Conservation (phyloP, 2,329 filamentous ascomycete species). For the Plenodomus tracheiphilus region DNA sequence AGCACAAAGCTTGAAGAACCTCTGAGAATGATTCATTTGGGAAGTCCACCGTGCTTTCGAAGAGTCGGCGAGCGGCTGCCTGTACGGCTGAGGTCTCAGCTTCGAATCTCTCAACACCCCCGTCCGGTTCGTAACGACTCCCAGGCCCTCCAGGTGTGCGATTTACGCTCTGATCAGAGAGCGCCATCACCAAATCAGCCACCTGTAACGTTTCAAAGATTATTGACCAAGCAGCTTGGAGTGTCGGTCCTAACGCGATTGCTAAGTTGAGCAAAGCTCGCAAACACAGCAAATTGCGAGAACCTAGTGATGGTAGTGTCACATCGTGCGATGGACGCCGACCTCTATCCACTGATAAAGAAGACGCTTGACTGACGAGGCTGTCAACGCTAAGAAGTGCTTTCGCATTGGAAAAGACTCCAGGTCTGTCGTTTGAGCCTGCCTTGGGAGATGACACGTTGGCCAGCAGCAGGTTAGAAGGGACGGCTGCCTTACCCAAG, state of each 20-base stretch:
- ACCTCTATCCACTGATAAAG: slow-evolving; percentile 58
- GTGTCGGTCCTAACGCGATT: slow-evolving; percentile 87
- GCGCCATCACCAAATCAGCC: slow-evolving; percentile 79
- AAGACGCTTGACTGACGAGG: slow-evolving; percentile 62
- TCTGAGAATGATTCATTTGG: slow-evolving; percentile 79
- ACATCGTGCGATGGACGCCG: slow-evolving; percentile 61
- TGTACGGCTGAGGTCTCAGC: slow-evolving; percentile 87
- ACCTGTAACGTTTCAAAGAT: slow-evolving; percentile 90
- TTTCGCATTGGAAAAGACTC: slow-evolving; percentile 71
- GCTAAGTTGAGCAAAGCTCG: slow-evolving; percentile 92
- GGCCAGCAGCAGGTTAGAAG: slow-evolving; percentile 65
- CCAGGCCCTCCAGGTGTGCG: slow-evolving; percentile 19
- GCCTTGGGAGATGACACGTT: slow-evolving; percentile 40
- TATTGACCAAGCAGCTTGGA: slow-evolving; percentile 85
- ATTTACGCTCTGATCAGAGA: slow-evolving; percentile 33
- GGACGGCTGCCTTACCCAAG: slow-evolving; percentile 88
- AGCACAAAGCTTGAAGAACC: slow-evolving; percentile 75
- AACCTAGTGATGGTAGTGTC: slow-evolving; percentile 64
- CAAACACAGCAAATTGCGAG: slow-evolving; percentile 86
- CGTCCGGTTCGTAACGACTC: slow-evolving; percentile 26
- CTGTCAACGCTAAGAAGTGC: slow-evolving; percentile 75
- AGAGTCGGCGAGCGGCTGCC: slow-evolving; percentile 78
- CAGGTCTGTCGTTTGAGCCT: slow-evolving; percentile 55
- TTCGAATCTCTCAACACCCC: slow-evolving; percentile 55
- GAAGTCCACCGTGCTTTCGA: slow-evolving; percentile 92